A percentile compares a stretch with the other conserved stretches of the same genome.
Evolutionary conservation across 2,329 filamentous ascomycete species (phyloP).

Genomic region (Diaporthe australafricana): DNA sequence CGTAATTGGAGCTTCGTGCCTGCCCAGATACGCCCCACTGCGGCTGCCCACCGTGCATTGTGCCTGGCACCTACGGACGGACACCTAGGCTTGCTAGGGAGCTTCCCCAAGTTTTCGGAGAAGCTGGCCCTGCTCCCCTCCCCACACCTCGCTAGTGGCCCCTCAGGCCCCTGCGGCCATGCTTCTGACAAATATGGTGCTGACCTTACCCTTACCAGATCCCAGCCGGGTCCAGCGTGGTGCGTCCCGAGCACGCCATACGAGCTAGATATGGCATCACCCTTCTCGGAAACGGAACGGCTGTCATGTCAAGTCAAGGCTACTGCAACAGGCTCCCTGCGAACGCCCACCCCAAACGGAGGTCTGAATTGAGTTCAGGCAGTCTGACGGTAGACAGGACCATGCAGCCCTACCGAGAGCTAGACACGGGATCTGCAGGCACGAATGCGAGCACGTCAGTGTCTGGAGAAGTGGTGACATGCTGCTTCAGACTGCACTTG

Average conservation of each 20-base stretch:
- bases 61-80: not conserved
- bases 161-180: not conserved
- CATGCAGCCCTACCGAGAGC: conserved; percentile 33
- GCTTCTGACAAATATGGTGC: conserved; percentile 1
- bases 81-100: not conserved
- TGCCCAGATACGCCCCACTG: not conserved
- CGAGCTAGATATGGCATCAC: conserved; percentile 21
- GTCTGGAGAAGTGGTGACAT: conserved; percentile 23
- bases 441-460: conserved; percentile 30
- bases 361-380: conserved; percentile 3
- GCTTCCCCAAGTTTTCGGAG: conserved; percentile 8
- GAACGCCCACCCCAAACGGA: conserved; percentile 6
- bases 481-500: not conserved
- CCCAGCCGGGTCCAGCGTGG: too few relatives aligned
- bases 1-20: not conserved
- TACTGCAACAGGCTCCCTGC: not conserved
- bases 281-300: not conserved
- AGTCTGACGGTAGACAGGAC: not conserved
- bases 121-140: not conserved
- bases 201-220: not conserved
- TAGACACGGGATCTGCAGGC: conserved; percentile 26
- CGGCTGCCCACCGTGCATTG: not conserved
- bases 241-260: conserved; percentile 26
- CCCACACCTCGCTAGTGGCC: not conserved
- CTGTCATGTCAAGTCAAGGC: not conserved